A percentile compares a stretch with the other conserved stretches of the same genome.
These are phyloP conservation scores for Yarrowia keelungensis DNA, from an alignment of 805 yeast genomes.

Conservation along the genomic window DNA sequence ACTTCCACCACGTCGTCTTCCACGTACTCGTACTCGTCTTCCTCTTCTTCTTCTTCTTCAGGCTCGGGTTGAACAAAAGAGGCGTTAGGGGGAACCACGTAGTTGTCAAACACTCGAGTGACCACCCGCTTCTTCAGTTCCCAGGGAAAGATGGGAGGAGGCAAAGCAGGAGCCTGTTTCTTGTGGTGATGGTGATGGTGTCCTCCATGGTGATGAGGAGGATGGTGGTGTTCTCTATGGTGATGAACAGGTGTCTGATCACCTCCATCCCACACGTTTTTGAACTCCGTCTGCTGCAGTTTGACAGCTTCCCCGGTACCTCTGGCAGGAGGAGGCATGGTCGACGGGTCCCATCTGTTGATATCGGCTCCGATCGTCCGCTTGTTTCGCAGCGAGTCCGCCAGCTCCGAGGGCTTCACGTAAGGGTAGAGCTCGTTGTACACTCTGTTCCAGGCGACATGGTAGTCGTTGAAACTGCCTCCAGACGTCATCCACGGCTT, in stretches of 20 bases:
- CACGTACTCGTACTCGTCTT: constrained; percentile 15
- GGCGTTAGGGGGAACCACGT: constrained; percentile 15
- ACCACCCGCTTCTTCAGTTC: constrained; percentile 12
- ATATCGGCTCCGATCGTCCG: constrained; percentile 41
- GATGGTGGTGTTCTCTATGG: neutral
- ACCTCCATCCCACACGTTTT: constrained; percentile 41
- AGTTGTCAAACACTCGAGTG: constrained; percentile 35
- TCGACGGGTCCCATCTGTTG: constrained; percentile 46
- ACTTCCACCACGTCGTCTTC: constrained; percentile 30
- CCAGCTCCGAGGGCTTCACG: constrained; percentile 19
- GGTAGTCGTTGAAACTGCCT: constrained; percentile 25
- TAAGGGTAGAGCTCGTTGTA: constrained; percentile 43
- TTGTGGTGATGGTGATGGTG: neutral
- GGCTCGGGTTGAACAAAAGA: neutral
- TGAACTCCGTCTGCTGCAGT: constrained; percentile 40
- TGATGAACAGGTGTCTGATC: neutral
- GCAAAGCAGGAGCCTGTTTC: neutral
- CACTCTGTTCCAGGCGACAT: constrained; percentile 39
- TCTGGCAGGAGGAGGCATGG: constrained; percentile 44
- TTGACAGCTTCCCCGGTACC: constrained; percentile 45
- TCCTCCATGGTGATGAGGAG: neutral
- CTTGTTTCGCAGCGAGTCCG: constrained; percentile 14
- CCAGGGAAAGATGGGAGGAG: constrained; percentile 38
- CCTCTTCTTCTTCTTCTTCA: constrained; percentile 5
- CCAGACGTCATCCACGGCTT: constrained; percentile 52